Conservation (phyloP, 768 basidiomycete species). For the Boletales sp. region DNA sequence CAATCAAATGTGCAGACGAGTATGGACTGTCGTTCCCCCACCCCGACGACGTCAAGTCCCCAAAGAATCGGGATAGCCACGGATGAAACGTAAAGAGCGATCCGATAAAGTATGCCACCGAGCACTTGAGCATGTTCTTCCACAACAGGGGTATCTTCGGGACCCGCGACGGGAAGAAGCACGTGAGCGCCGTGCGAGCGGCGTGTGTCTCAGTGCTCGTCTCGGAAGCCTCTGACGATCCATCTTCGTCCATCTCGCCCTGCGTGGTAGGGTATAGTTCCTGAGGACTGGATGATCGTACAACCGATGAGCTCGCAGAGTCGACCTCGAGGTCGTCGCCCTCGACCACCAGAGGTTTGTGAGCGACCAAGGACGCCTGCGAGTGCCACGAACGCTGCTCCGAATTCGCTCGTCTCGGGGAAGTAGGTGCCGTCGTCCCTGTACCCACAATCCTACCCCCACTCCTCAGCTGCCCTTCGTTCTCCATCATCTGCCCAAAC, state of each 20-base stretch:
- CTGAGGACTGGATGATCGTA: background rate
- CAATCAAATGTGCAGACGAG: constrained; percentile 86
- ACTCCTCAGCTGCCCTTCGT: constrained; percentile 43
- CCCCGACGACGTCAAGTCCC: constrained; percentile 51
- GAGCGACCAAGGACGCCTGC: background rate
- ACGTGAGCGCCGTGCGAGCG: background rate
- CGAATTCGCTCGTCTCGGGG: constrained; percentile 5
- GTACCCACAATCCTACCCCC: too few species aligned
- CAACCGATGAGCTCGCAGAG: too few species aligned
- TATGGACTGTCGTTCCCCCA: constrained; percentile 45
- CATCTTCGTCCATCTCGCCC: constrained; percentile 7
- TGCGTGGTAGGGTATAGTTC: background rate
- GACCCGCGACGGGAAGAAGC: constrained; percentile 16
- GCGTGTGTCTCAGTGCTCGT: constrained; percentile 1
- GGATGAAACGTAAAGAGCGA: constrained; percentile 92
- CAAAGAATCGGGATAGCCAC: constrained; percentile 63
- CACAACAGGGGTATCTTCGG: constrained; percentile 48
- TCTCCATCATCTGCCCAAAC: constrained; percentile 71
- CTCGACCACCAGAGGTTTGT: background rate
- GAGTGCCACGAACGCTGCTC: background rate
- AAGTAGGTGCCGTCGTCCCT: background rate
- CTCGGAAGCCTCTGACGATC: constrained; percentile 7
- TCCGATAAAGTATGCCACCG: constrained; percentile 83
- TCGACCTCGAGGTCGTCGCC: too few species aligned
- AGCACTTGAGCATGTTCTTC: constrained; percentile 85